Percentiles rank a stretch among this genome's conserved stretches.
Conservation (phyloP, 306 rosid genomes). For the Quillaja saponaria region DNA sequence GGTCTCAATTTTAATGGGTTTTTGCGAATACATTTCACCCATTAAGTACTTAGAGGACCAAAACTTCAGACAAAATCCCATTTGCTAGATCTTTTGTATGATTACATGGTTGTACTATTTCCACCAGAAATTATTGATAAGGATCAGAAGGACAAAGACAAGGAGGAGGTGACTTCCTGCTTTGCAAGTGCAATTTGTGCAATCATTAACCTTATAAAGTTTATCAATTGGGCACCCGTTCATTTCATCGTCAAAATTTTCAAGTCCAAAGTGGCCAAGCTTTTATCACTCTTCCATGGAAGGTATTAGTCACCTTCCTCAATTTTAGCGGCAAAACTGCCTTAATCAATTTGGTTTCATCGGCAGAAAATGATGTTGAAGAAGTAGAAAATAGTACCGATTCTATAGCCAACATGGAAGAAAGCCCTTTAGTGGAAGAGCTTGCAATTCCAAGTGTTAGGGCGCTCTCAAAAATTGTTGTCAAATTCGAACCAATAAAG, state of each 20-base stretch:
- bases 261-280: neutral
- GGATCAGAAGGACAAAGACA: neutral
- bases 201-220: neutral
- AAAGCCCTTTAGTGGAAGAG: slow-evolving; percentile 10
- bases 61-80: neutral
- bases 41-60: neutral
- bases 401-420: neutral
- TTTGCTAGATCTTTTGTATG: slow-evolving; percentile 22
- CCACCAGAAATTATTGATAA: neutral
- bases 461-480: neutral
- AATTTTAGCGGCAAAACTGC: neutral
- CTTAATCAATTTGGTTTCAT: neutral
- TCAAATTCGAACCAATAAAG: slow-evolving; percentile 1
- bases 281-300: neutral
- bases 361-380: neutral
- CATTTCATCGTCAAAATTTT: neutral
- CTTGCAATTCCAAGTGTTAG: slow-evolving; percentile 17
- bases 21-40: slow-evolving; percentile 5
- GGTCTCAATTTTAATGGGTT: neutral
- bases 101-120: neutral
- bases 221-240: neutral
- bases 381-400: neutral
- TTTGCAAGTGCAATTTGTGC: neutral
- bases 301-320: neutral
- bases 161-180: neutral